Evolutionary conservation across 2,329 filamentous ascomycete genomes (phyloP), one percentile per base, ranked within the genome.

Genomic region (Colletotrichum lupini): DNA sequence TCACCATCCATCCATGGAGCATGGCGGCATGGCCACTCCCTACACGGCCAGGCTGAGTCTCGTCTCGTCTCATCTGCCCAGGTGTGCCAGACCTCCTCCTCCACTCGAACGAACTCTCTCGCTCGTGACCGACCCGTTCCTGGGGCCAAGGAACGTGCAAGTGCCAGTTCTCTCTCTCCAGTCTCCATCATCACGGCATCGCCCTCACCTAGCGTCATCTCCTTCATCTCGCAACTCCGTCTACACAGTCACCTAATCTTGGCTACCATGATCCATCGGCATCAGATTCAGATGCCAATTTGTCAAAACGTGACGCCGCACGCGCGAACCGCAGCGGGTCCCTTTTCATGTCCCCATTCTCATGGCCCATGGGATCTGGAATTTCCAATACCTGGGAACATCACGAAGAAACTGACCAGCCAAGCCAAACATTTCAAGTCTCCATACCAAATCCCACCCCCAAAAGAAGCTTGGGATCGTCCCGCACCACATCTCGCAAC

Each of bases 391-490:
- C n/a, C 42, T 49, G 19, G 42, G 42, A 49, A 49, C 6, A 42
- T 42, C 37, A 42, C 37, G 37, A 49, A n/a, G 5, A 19, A 12
- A 49, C 6, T 49, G 19, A 22, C 30, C 26, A 56, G 30, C 32
- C 52, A 56, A 37, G 24, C n/a, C 49, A 26, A 46, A 63, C 60
- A 28, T 32, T 26, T 28, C 52, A 49, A 22, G 16, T 32, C 55
- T 32, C 22, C 37, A 65, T 65, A 56, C n/a, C 12, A 28, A 65
- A 56, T 12, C 4, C 55, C 22, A 37, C 55, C 32, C 37, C 62
- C 62, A 42, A 24, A 65, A 65, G 62, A 65, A 65, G 62, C 62
- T 56, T 24, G 32, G 37, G 62, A 56, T 59, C 68, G 62, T 70
- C 56, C 68, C 62, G 65, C 57, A 35, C 56, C 26, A 19, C 56